A percentile compares a stretch with the other conserved stretches of the same genome.
Conservation (phyloP, 208 protist genomes). For the Histomonas meleagridis region DNA sequence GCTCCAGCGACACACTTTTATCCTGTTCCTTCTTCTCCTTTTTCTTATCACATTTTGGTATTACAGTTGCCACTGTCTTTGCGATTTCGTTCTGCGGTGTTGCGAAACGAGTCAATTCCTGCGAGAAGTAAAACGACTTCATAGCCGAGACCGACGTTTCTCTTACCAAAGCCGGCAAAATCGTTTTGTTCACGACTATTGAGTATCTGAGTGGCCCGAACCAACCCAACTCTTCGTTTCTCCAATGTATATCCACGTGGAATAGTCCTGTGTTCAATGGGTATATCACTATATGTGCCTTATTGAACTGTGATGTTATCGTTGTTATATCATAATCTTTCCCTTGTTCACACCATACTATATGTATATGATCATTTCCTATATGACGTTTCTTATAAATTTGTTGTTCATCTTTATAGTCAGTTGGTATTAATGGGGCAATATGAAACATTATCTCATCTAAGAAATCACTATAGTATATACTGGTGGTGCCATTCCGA, state of each 20-base stretch:
- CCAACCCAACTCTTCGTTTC: conserved; percentile 39
- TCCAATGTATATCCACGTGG: conserved; percentile 50
- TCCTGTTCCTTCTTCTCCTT: too few species aligned
- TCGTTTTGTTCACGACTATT: background rate
- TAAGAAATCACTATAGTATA: background rate
- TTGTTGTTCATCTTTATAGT: background rate
- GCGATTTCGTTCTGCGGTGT: too few species aligned
- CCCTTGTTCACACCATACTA: conserved; percentile 63
- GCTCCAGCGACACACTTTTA: too few species aligned
- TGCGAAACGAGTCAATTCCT: too few species aligned
- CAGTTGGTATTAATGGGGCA: background rate
- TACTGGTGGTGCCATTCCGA: background rate
- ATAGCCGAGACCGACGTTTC: background rate
- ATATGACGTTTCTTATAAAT: conserved; percentile 58
- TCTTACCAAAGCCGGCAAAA: background rate
- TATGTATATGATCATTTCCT: conserved; percentile 68
- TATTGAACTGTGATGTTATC: conserved; percentile 64
- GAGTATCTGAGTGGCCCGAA: conserved; percentile 57
- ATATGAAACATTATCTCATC: conserved; percentile 37
- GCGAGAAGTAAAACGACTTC: background rate
- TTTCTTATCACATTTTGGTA: too few species aligned
- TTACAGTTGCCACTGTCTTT: too few species aligned
- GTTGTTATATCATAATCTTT: conserved; percentile 58
- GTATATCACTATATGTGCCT: conserved; percentile 65
- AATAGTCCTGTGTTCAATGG: conserved; percentile 61